Conservation (phyloP, 306 rosid genomes). For the Benincasa hispida region DNA sequence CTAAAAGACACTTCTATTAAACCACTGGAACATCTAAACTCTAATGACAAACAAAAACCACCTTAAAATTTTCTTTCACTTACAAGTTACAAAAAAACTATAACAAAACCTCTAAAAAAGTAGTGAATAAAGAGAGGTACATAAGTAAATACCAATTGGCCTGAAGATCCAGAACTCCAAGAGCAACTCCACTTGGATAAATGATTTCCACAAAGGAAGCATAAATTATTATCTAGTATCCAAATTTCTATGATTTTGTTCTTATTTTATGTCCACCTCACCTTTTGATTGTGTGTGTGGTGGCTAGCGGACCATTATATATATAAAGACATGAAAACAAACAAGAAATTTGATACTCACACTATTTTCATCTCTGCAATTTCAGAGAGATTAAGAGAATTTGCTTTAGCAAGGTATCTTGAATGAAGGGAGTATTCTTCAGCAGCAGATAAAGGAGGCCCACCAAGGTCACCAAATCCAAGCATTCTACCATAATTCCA, state of each 20-base stretch:
- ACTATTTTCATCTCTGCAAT: constrained; percentile 94
- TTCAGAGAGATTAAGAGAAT: constrained; percentile 81
- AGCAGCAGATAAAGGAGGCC: constrained; percentile 68
- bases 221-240: neutral
- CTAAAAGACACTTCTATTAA: neutral
- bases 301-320: neutral
- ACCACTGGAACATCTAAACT: neutral
- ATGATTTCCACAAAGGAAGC: neutral
- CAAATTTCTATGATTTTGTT: neutral
- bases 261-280: neutral
- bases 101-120: neutral
- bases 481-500: constrained; percentile 73
- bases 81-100: neutral
- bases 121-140: neutral
- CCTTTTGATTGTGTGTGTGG: neutral
- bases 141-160: neutral
- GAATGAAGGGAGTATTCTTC: constrained; percentile 96
- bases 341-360: constrained; percentile 31
- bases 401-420: constrained; percentile 94
- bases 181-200: neutral
- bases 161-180: neutral
- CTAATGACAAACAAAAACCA: neutral
- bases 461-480: constrained; percentile 86
- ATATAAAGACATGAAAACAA: neutral
- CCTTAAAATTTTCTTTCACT: neutral